Percentiles rank a stretch among this genome's conserved stretches.
These are phyloP conservation scores for Ilex aquifolium DNA, from an alignment of 257 asterid species.

Conservation along the genomic window DNA sequence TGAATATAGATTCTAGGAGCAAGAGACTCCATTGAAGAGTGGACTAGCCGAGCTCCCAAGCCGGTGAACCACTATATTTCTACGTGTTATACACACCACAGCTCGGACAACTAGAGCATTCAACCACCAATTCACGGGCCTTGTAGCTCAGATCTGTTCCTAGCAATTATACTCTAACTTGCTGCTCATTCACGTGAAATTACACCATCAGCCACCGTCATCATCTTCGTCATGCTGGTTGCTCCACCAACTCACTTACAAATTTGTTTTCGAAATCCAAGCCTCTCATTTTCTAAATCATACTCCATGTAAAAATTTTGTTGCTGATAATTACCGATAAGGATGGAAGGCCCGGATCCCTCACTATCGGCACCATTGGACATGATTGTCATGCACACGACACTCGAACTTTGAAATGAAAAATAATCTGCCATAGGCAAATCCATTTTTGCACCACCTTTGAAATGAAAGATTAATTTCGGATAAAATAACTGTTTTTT, in stretches of 20 bases:
- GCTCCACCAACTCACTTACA: conserved; percentile 27
- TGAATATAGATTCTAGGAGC: too few species aligned
- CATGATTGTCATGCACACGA: conserved; percentile 39
- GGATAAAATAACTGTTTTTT: conserved; percentile 20
- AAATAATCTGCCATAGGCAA: conserved; percentile 44
- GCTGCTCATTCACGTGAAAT: too few species aligned
- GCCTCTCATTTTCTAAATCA: conserved; percentile 53
- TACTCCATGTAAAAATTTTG: conserved; percentile 54
- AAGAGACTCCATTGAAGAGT: too few species aligned
- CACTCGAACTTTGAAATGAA: conserved; percentile 27
- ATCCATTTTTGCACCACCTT: conserved; percentile 47
- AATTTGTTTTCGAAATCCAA: conserved; percentile 35
- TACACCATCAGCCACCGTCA: too few species aligned
- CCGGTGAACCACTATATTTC: too few species aligned
- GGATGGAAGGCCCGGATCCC: conserved; percentile 35
- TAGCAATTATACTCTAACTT: too few species aligned
- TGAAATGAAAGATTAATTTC: conserved; percentile 30
- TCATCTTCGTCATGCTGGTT: too few species aligned
- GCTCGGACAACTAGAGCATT: too few species aligned
- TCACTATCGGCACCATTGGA: conserved; percentile 11
- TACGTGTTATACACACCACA: too few species aligned
- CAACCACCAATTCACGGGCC: too few species aligned
- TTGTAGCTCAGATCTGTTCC: too few species aligned
- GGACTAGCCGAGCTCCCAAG: too few species aligned
- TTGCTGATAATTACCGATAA: conserved; percentile 59